Conservation (phyloP, 129 eudicot species). For the Ambrosia trifida region DNA sequence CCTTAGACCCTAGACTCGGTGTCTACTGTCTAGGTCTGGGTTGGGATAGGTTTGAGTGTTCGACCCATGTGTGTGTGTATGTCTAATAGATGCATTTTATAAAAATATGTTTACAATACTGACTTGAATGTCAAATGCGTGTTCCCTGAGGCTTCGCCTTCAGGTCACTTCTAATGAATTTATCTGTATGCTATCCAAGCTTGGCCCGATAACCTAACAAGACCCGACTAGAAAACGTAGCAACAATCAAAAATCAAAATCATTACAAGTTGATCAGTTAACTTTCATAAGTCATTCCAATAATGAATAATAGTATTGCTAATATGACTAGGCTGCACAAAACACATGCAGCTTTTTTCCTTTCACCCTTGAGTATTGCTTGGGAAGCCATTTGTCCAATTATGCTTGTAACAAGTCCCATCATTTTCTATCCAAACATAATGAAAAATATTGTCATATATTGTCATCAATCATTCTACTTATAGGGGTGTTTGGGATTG, state of each 20-base stretch:
- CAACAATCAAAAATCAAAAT: background rate
- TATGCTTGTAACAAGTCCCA: slow-evolving; percentile 40
- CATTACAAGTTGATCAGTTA: background rate
- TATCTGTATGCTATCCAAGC: background rate
- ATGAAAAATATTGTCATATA: background rate
- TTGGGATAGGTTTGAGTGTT: too few species aligned
- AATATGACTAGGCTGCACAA: slow-evolving; percentile 31
- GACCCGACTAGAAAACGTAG: background rate
- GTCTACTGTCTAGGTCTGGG: background rate
- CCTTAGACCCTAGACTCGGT: background rate
- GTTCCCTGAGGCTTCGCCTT: background rate
- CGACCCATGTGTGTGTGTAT: background rate
- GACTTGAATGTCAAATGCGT: background rate
- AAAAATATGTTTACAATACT: background rate
- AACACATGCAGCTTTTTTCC: slow-evolving; percentile 27
- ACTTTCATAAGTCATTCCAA: background rate
- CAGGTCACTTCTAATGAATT: background rate
- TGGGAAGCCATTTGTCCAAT: slow-evolving; percentile 39
- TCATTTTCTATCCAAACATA: slow-evolving; percentile 46
- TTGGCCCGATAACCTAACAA: background rate
- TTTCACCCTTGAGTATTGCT: slow-evolving; percentile 32
- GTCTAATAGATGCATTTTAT: background rate
- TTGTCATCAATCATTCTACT: background rate
- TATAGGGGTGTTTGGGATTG: too few species aligned
- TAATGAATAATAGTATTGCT: slow-evolving; percentile 24